Percentiles rank a stretch among this genome's conserved stretches.
Conservation (phyloP, 2,329 filamentous ascomycete species). For the Cercospora nicotianae region DNA sequence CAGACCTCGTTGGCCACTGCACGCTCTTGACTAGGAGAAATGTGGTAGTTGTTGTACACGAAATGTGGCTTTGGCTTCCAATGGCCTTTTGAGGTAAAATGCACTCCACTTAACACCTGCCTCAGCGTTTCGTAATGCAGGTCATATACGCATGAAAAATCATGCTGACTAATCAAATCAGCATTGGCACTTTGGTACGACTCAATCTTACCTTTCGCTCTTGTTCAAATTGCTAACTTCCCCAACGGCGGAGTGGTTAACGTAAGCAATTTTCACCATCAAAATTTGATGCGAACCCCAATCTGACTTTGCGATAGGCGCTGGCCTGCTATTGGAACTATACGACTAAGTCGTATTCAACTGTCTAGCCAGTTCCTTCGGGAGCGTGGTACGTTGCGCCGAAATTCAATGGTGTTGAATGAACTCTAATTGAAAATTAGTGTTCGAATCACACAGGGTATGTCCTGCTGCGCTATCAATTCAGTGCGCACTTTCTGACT, state of each 20-base stretch:
- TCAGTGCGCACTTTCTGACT: too few species aligned
- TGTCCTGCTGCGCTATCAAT: background rate
- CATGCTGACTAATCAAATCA: background rate
- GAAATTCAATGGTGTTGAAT: background rate
- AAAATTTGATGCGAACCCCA: background rate
- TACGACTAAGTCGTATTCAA: background rate
- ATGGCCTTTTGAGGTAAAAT: too few species aligned
- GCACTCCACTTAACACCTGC: too few species aligned
- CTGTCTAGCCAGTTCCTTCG: conserved; percentile 1
- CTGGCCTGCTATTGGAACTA: conserved; percentile 4
- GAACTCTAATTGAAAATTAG: background rate
- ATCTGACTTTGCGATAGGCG: background rate
- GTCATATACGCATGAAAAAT: background rate
- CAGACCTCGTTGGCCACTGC: too few species aligned
- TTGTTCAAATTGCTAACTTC: background rate
- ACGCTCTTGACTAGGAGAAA: too few species aligned
- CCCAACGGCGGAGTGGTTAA: background rate
- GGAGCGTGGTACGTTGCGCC: background rate
- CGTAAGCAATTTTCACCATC: background rate
- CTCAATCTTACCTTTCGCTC: background rate
- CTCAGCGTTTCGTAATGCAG: too few species aligned
- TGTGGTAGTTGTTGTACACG: too few species aligned
- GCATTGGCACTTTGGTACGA: background rate
- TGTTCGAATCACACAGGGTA: background rate
- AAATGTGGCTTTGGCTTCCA: too few species aligned